Percentiles rank a stretch among this genome's conserved stretches.
Evolutionary conservation across 495 filamentous ascomycete species (phyloP).

Genomic region (Extremus antarcticus): DNA sequence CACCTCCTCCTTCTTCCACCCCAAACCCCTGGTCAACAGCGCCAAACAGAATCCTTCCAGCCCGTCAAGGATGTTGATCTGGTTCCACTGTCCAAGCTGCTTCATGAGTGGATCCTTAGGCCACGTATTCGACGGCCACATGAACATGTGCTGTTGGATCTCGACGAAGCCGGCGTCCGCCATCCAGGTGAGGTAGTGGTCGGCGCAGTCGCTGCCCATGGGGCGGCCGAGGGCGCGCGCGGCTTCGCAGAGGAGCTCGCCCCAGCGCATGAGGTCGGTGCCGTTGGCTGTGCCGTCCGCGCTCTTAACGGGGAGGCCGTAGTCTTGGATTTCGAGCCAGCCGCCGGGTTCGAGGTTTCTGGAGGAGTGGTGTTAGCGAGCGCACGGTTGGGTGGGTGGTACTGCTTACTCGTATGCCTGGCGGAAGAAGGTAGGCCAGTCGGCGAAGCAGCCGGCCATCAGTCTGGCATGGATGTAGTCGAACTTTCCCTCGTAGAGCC

Average conservation of each 20-base stretch:
- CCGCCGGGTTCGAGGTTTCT: slow-evolving; percentile 37
- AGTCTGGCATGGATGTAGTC: slow-evolving; percentile 45
- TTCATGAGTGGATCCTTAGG: slow-evolving; percentile 22
- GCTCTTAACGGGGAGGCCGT: slow-evolving; percentile 20
- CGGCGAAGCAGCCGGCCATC: slow-evolving; percentile 39
- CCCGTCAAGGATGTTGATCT: slow-evolving; percentile 23
- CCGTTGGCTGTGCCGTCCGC: slow-evolving; percentile 13
- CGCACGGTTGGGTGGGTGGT: not conserved
- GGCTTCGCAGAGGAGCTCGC: slow-evolving; percentile 19
- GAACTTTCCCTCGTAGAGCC: slow-evolving; percentile 40
- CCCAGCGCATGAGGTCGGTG: slow-evolving; percentile 21
- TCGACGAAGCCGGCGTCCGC: slow-evolving; percentile 24
- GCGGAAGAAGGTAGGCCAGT: slow-evolving; percentile 38
- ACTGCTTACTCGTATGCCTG: slow-evolving; percentile 28
- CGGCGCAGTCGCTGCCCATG: slow-evolving; percentile 13
- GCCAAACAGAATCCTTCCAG: slow-evolving; percentile 25
- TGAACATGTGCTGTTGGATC: slow-evolving; percentile 19
- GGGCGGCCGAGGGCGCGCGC: slow-evolving; percentile 18
- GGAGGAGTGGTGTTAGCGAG: not conserved
- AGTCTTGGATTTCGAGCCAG: slow-evolving; percentile 42
- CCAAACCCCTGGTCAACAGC: slow-evolving; percentile 22
- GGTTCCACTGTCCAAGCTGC: slow-evolving; percentile 27
- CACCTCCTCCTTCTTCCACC: slow-evolving; percentile 20
- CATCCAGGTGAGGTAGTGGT: slow-evolving; percentile 17
- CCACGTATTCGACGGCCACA: slow-evolving; percentile 25